A percentile compares a stretch with the other conserved stretches of the same genome.
phyloP scores from a whole-genome alignment of 163 green algal species.

The Scenedesmus sp. region DNA sequence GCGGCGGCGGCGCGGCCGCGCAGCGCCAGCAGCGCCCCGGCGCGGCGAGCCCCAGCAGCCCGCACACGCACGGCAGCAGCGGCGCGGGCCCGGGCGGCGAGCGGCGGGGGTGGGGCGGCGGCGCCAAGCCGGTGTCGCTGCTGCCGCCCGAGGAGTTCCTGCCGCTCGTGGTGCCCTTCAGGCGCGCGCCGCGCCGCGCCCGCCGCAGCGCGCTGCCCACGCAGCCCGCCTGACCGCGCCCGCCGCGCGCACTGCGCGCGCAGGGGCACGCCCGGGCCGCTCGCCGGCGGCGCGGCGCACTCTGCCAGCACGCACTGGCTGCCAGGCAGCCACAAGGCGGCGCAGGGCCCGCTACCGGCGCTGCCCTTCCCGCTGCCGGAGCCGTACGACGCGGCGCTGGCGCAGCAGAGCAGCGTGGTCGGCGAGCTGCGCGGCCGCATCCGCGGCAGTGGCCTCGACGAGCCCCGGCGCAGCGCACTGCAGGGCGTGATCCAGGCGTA shows the following conservation, averaged over 20 bases:
- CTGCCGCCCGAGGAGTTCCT: constrained; percentile 82
- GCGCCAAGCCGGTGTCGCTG: constrained; percentile 56
- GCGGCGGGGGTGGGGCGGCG: background rate
- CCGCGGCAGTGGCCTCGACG: constrained; percentile 70
- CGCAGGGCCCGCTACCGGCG: constrained; percentile 25
- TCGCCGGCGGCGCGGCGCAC: constrained; percentile 30
- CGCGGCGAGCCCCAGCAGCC: constrained; percentile 31
- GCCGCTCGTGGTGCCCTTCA: constrained; percentile 89
- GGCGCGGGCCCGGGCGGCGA: constrained; percentile 6
- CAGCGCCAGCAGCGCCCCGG: constrained; percentile 34
- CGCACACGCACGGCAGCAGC: constrained; percentile 47
- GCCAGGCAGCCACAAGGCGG: constrained; percentile 7
- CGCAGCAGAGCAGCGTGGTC: constrained; percentile 62
- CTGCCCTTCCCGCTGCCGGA: constrained; percentile 80
- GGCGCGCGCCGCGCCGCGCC: constrained; percentile 47
- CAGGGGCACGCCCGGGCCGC: constrained; percentile 40
- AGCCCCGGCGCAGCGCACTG: constrained; percentile 68
- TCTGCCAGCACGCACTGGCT: constrained; percentile 41
- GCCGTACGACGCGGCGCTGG: constrained; percentile 65
- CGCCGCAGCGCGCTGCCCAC: background rate
- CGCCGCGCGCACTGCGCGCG: background rate
- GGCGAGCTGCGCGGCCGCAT: constrained; percentile 76
- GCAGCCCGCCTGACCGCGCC: background rate
- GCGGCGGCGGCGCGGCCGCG: constrained; percentile 51
- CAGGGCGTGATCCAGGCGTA: constrained; percentile 79